phyloP scores from a whole-genome alignment of 1,284 basidiomycete genomes.

The Erythrobasidium hasegawianum region DNA sequence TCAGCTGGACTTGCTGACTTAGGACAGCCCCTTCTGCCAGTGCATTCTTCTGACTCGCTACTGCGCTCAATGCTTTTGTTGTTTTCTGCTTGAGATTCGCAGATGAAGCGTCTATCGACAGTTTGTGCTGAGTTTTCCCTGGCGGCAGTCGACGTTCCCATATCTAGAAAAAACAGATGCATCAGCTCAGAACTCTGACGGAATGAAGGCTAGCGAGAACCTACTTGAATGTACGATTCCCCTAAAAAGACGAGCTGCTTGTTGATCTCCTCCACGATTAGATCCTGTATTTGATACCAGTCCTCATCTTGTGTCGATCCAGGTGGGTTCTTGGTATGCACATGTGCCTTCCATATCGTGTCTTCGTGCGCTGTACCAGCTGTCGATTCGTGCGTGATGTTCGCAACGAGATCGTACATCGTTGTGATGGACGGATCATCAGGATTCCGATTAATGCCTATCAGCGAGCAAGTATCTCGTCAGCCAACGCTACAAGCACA shows the following conservation, averaged over 20 bases:
- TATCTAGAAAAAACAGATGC: neutral
- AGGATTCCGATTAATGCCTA: constrained; percentile 70
- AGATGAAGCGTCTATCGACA: constrained; percentile 24
- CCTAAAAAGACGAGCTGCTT: constrained; percentile 98
- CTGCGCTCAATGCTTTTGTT: constrained; percentile 33
- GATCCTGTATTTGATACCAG: constrained; percentile 96
- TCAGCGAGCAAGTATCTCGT: constrained; percentile 2
- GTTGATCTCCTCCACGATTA: constrained; percentile 90
- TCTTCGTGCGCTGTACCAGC: constrained; percentile 86
- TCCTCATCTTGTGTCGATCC: constrained; percentile 59
- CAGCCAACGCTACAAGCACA: neutral
- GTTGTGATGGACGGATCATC: constrained; percentile 57
- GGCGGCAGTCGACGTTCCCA: constrained; percentile 34
- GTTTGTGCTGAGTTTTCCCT: constrained; percentile 17
- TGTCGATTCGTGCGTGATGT: constrained; percentile 89
- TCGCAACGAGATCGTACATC: constrained; percentile 90
- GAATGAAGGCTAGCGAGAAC: neutral
- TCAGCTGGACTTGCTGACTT: constrained; percentile 11
- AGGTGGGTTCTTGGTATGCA: constrained; percentile 56
- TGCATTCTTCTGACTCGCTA: constrained; percentile 23
- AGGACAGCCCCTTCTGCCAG: constrained; percentile 25
- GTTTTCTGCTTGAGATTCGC: constrained; percentile 21
- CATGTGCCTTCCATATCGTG: constrained; percentile 84
- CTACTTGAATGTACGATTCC: constrained; percentile 88
- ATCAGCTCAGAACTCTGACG: neutral